Evolutionary conservation across 1,284 basidiomycete species (phyloP).

Genomic region (Prillingera fragicola): DNA sequence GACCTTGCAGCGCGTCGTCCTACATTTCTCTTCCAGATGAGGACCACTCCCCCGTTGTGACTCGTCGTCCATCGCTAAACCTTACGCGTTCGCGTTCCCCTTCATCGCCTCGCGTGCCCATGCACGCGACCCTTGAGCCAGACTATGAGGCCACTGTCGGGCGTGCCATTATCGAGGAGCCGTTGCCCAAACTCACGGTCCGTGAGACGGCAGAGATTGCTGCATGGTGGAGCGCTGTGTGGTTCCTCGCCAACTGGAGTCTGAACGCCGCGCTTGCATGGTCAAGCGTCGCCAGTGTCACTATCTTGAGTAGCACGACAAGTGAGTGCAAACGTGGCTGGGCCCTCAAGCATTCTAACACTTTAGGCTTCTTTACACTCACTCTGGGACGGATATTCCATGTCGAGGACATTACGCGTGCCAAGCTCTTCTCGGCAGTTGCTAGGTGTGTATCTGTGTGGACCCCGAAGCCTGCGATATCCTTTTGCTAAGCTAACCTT

Average conservation of each 20-base stretch:
- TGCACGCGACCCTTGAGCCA: conserved; percentile 1
- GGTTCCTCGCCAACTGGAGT: conserved; percentile 89
- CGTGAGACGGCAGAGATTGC: conserved; percentile 72
- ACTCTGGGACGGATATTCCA: conserved; percentile 74
- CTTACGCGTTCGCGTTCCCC: conserved; percentile 13
- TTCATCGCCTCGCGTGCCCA: conserved; percentile 6
- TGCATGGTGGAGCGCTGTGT: conserved; percentile 69
- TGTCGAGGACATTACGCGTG: conserved; percentile 70
- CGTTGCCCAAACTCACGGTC: conserved; percentile 52
- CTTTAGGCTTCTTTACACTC: conserved; percentile 86
- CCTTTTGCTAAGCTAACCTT: conserved; percentile 1
- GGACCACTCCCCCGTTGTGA: conserved; percentile 2
- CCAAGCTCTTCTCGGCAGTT: conserved; percentile 74
- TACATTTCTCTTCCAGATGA: too few relatives aligned
- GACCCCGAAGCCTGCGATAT: neutral
- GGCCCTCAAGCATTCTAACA: neutral
- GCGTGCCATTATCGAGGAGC: neutral
- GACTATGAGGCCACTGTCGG: conserved; percentile 1
- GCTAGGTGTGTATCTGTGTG: conserved; percentile 57
- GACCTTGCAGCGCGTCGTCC: too few relatives aligned
- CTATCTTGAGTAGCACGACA: conserved; percentile 80
- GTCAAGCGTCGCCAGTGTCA: conserved; percentile 86
- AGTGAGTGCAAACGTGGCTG: conserved; percentile 54
- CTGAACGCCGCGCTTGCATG: conserved; percentile 73
- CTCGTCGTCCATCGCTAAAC: conserved; percentile 6